Evolutionary conservation across 805 yeast genomes (phyloP), one percentile per base, ranked within the genome.

Genomic region (Myxozyma udenii): DNA sequence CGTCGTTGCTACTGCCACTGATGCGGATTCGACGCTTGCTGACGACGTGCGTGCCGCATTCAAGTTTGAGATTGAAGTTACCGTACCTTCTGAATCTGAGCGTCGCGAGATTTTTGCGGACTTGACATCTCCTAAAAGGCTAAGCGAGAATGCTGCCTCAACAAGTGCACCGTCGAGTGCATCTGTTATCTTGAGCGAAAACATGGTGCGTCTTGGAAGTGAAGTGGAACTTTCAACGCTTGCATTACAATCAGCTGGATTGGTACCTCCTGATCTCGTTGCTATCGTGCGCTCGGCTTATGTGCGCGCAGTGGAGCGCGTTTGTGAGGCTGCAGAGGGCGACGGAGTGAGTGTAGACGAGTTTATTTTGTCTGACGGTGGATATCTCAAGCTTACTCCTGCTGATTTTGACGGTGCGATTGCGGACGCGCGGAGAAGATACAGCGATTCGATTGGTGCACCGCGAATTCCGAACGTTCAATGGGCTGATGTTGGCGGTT

Each of bases 401-500:
- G 74, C 67, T 3, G 90, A 85, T 64, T 80, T 86, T 63, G 84
- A 79, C 46, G 71, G 66, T 24, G 84, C 96, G 0, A 87, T 89
- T 46, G 79, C 82, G 50, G 83, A 78, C 50, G 96, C 97, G 0
- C 75, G 98, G 63, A 82, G 80, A 62, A 89, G 87, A 65, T 90
- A 85, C 68, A 85, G 95, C 61, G 96, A 88, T 58, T 85, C 96
- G 0, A 90, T 93, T 51, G 98, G 98, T 5, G 98, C 98, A 0
- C 98, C 98, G 14, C 75, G 88, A 57, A 91, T 93, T 57, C 98
- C 98, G 1, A 81, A 85, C 63, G 98, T 93, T 4, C 82, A 82
- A 55, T 93, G 98, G 98, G 93, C 86, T 57, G 98, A 93, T 68
- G 95, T 93, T 49, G 98, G 98, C 30, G 98, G 98, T 1, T 73